Percentiles rank a stretch among this genome's conserved stretches.
Evolutionary conservation across 768 basidiomycete species (phyloP).

Genomic region (Boletus eberwhitei): DNA sequence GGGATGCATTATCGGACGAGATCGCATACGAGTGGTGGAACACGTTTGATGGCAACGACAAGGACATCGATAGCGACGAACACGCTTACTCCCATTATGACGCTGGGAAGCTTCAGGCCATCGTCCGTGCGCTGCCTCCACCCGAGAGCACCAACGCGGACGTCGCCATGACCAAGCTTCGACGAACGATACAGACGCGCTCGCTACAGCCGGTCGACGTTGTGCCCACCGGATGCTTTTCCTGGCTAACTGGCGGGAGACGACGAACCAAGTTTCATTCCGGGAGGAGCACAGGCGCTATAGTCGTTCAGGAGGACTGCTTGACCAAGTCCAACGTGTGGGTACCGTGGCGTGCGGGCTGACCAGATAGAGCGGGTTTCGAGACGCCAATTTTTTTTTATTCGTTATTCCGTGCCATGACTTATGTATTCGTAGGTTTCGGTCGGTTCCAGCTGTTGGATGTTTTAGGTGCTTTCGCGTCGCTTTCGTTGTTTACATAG

Average conservation of each 20-base stretch:
- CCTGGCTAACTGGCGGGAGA: constrained; percentile 10
- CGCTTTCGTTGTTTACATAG: not conserved
- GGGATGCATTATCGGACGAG: constrained; percentile 19
- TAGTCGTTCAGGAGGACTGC: constrained; percentile 10
- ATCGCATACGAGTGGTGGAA: constrained; percentile 23
- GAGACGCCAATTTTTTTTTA: not conserved
- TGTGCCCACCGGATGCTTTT: constrained; percentile 19
- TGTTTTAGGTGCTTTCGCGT: not conserved
- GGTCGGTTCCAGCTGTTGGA: not conserved
- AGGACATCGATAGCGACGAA: not conserved
- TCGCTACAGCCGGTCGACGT: constrained; percentile 23
- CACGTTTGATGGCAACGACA: constrained; percentile 4
- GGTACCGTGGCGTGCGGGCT: constrained; percentile 6
- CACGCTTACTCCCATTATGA: not conserved
- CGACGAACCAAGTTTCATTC: constrained; percentile 5
- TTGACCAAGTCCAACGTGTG: constrained; percentile 17
- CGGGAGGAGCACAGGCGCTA: not conserved
- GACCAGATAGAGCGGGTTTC: not conserved
- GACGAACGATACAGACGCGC: constrained; percentile 19
- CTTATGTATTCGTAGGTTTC: not conserved
- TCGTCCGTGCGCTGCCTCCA: constrained; percentile 24
- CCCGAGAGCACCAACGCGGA: not conserved
- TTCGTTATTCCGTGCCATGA: not conserved
- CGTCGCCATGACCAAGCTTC: constrained; percentile 8
- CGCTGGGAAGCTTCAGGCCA: constrained; percentile 11